Evolutionary conservation across 257 asterid genomes (phyloP), one percentile per base, ranked within the genome.

Genomic region (Solanum commersonii): DNA sequence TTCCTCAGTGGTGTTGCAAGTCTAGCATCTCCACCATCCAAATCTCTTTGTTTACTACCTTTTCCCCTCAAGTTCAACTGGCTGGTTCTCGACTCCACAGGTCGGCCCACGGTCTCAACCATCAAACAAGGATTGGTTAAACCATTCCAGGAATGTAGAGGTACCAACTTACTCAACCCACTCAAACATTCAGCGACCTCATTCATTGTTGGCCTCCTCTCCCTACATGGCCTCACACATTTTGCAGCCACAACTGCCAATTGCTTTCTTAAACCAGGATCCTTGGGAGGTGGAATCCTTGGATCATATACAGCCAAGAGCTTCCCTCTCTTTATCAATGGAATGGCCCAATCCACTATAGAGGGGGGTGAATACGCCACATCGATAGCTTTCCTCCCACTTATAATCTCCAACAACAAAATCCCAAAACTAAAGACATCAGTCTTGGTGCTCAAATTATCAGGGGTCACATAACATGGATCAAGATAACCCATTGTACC

Each of bases 401-500:
- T 96, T 71, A 96, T 93, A 40, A 96, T 96, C 95, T 96, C 98
- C 88, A 96, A 88, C 84, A 96, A 91, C 91, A 95, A 87, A 81
- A 96, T 93, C 72, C 98, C 98, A 83, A 95, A 96, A 71, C 98
- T 96, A 87, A 93, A 96, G 3, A 96, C 98, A 87, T 95, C 98
- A 85, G 92, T 95, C 56, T 96, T 96, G 0, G 96, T 91, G 46
- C 98, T 95, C 87, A 96, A 86, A 90, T 93, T 92, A 87, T 95
- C 98, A 23, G 98, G 98, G 84, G 98, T 96, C 2, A 94, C 94
- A 89, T 96, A 96, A 63, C 94, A 87, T 60, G 98, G 98, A 89
- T 96, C 98, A 87, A 96, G 90, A 89, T 95, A 96, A n/a, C 98
- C 98, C 98, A 96, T 94, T 20, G 98, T 95, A 63, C 98, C 98